These are phyloP conservation scores for Pseudocercospora eumusae DNA, from an alignment of 2,329 filamentous ascomycete species.

Conservation along the genomic window DNA sequence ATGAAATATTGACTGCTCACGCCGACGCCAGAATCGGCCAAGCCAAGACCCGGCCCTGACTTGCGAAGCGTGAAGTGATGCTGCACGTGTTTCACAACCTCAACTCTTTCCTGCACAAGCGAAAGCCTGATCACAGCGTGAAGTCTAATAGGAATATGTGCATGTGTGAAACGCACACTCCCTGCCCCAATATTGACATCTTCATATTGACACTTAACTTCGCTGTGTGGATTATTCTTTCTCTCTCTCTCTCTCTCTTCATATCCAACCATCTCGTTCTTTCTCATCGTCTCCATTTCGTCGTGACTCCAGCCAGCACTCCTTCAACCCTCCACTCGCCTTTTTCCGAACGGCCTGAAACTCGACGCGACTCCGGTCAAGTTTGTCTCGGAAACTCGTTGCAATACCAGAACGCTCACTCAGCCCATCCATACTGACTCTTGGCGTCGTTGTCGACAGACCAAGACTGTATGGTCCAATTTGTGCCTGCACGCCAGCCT, in stretches of 20 bases:
- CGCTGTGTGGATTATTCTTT: not conserved
- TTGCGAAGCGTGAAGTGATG: not conserved
- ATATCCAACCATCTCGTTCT: constrained; percentile 35
- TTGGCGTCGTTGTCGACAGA: constrained; percentile 27
- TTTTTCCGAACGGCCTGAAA: constrained; percentile 39
- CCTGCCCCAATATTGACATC: not conserved
- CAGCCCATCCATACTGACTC: constrained; percentile 22
- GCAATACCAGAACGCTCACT: constrained; percentile 29
- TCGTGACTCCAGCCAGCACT: constrained; percentile 32
- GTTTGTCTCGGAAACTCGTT: constrained; percentile 32
- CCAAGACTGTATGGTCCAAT: constrained; percentile 33
- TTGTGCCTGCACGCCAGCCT: constrained; percentile 12
- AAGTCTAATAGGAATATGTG: not conserved
- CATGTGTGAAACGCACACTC: not conserved
- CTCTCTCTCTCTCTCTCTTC: constrained; percentile 1
- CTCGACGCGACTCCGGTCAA: constrained; percentile 40
- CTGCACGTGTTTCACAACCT: not conserved
- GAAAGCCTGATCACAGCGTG: too few species aligned
- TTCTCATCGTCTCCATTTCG: constrained; percentile 21
- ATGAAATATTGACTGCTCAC: not conserved
- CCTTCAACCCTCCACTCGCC: constrained; percentile 33
- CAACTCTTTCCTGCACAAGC: not conserved
- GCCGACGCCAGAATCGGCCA: not conserved
- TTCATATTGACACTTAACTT: not conserved
- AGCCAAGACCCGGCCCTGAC: not conserved